Base-by-base conservation (phyloP, 73 alveolate genomes). In the Paramecium pentaurelia region DNA sequence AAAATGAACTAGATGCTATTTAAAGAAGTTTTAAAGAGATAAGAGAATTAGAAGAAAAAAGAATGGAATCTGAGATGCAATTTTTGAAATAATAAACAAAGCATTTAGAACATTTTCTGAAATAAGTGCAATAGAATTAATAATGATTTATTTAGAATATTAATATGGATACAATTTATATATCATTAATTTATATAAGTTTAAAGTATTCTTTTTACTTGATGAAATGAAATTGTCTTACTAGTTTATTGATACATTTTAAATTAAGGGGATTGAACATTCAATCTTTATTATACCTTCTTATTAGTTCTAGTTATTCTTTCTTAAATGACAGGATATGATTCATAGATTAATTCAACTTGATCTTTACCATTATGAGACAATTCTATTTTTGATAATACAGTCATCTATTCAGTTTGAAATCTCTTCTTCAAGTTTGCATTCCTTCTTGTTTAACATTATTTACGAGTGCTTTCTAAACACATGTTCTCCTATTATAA, bases 41-140 rank as follows among this genome's bases (percentile, higher is more conserved):
- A 51, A 92, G 95, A 77, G 90, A 92, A 28, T 83, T 93, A 83
- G 97, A 94, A 70, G 95, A 94, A 1, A 92, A 93, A 28, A 92
- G 93, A 92, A 94, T 92, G 93, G 95, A 94, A 92, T 71, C 86
- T 10, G 96, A 94, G 87, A 89, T 94, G 58, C 75, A 88, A 49
- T 94, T 92, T 45, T 83, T 94, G 14, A 94, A 94, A 94, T 92
- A 92, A 85, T 83, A 94, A 94, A 94, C 95, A 44, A 94, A 94
- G 87, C 93, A 93, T 94, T 94, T 94, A 71, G 96, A 94, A 44
- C 93, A 77, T 71, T 94, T 94, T 86, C 64, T 94, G 59, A 94
- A 94, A 71, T 71, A 89, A 32, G 71, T 68, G 25, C 84, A 89
- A 89, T 80, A 80, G 47, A 73, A 40, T 73, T 37, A 34, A 25